phyloP scores from a whole-genome alignment of 768 basidiomycete genomes.

The Boletus reticulatus region DNA sequence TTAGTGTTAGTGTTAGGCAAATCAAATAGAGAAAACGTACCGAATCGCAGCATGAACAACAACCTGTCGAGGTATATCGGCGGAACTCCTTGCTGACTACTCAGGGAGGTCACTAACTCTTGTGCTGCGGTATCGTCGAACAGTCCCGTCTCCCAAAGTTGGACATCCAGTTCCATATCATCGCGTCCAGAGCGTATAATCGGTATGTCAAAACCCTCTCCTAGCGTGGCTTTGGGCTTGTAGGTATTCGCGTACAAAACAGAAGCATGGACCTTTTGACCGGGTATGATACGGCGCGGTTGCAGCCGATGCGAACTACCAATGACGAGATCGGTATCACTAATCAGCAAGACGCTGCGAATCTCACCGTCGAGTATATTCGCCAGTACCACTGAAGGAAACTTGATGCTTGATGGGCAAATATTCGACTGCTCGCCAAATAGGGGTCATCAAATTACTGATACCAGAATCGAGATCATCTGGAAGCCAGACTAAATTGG shows the following conservation, averaged over 20 bases:
- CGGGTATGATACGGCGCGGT: constrained; percentile 27
- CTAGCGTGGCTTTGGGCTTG: constrained; percentile 14
- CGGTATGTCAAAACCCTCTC: constrained; percentile 26
- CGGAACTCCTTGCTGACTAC: constrained; percentile 6
- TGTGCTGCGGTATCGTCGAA: constrained; percentile 19
- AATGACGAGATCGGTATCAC: neutral
- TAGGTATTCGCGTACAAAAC: constrained; percentile 22
- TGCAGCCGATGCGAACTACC: constrained; percentile 13
- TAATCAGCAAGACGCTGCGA: neutral
- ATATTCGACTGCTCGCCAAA: neutral
- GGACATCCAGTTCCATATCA: constrained; percentile 1
- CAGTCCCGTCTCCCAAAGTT: constrained; percentile 20
- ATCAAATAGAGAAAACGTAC: constrained; percentile 6
- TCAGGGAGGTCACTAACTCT: constrained; percentile 9
- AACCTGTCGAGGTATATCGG: constrained; percentile 5
- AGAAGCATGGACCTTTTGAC: constrained; percentile 27
- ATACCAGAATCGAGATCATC: constrained; percentile 6
- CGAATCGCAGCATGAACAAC: constrained; percentile 19
- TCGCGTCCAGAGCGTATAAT: neutral
- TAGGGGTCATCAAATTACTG: neutral
- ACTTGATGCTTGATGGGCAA: neutral
- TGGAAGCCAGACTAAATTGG: neutral
- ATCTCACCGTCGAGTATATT: constrained; percentile 1
- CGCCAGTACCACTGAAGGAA: constrained; percentile 8
- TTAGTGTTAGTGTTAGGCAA: neutral